Conservation (phyloP, 192 early-diverging fungal species). For the Paraglomus brasilianum region DNA sequence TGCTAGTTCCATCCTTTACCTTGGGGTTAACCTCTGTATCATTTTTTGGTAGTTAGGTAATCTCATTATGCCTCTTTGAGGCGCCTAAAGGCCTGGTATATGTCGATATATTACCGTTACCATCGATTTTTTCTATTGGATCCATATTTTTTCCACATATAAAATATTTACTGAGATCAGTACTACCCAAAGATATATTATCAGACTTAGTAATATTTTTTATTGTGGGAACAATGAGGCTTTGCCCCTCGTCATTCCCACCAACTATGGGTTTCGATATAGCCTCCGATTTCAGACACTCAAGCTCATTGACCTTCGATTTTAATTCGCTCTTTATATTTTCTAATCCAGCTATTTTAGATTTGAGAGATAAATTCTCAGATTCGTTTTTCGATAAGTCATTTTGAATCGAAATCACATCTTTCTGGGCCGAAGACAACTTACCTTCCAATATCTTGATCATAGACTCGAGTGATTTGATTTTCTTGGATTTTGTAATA, state of each 20-base stretch:
- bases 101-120: no score
- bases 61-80: no score
- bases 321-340: background rate
- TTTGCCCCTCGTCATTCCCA: no score
- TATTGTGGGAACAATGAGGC: no score
- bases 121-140: background rate
- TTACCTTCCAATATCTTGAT: constrained; percentile 4
- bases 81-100: no score
- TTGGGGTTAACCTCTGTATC: no score
- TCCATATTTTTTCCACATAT: background rate
- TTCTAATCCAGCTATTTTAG: background rate
- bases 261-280: background rate
- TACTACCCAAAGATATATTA: background rate
- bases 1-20: no score
- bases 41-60: no score
- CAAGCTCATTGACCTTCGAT: background rate
- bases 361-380: constrained; percentile 1
- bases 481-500: constrained; percentile 6
- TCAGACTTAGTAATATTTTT: no score
- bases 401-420: constrained; percentile 1
- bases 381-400: background rate
- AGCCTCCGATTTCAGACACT: constrained; percentile 2
- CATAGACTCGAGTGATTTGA: background rate
- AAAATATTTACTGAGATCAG: background rate
- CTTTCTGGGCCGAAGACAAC: constrained; percentile 10